Evolutionary conservation across 78 protist genomes (phyloP).

Genomic region (Diacronema lutheri): DNA sequence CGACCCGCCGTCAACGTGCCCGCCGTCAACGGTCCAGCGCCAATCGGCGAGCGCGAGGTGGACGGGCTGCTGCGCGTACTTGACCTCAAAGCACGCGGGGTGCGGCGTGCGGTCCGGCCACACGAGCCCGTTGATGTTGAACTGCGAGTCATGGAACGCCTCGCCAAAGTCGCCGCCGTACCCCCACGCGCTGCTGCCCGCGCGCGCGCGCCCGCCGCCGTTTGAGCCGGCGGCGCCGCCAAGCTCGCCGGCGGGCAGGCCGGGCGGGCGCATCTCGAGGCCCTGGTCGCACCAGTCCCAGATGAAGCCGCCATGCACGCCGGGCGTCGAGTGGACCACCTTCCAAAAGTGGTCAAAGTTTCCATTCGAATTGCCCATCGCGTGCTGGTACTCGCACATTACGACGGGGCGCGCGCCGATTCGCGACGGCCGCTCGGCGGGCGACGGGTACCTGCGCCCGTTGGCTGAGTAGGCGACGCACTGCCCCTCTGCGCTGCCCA

Average conservation of each 20-base stretch:
- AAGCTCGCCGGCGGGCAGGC: no score
- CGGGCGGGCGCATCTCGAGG: background rate
- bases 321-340: background rate
- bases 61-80: slow-evolving; percentile 19
- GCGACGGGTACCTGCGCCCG: no score
- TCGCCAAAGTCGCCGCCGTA: slow-evolving; percentile 43
- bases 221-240: no score
- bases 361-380: slow-evolving; percentile 45
- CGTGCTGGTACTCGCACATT: slow-evolving; percentile 37
- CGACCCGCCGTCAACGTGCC: no score
- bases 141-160: background rate
- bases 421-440: no score
- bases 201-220: background rate
- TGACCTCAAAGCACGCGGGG: slow-evolving; percentile 18
- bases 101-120: slow-evolving; percentile 33
- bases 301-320: slow-evolving; percentile 43
- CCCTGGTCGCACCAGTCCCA: slow-evolving; percentile 55
- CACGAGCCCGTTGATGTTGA: slow-evolving; percentile 30
- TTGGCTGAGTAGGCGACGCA: background rate
- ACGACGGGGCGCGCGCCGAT: slow-evolving; percentile 37
- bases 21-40: no score
- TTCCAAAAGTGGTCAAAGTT: slow-evolving; percentile 14
- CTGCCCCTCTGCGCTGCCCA: background rate
- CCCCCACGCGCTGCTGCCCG: slow-evolving; percentile 8
- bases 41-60: background rate